These are phyloP conservation scores for Huntiella omanensis DNA, from an alignment of 2,329 filamentous ascomycete genomes.

Conservation along the genomic window DNA sequence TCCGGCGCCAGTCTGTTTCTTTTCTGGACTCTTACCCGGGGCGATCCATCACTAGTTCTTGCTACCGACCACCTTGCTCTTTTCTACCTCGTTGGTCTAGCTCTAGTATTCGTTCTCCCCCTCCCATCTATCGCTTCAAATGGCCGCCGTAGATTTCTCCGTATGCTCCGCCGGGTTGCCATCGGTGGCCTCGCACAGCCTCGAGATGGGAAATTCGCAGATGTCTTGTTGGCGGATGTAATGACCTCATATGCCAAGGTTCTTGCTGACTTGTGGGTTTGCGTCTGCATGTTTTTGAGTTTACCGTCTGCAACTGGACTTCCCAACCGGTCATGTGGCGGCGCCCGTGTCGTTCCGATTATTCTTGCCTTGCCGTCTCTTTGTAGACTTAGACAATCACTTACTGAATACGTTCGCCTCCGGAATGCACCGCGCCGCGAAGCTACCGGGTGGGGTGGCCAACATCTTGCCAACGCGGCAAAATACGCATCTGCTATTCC, in stretches of 20 bases:
- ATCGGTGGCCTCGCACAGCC: constrained; percentile 74
- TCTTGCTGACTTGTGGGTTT: constrained; percentile 73
- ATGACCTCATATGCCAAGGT: constrained; percentile 90
- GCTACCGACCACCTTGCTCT: constrained; percentile 75
- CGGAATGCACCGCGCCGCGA: constrained; percentile 35
- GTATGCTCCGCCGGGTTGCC: constrained; percentile 57
- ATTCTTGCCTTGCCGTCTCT: constrained; percentile 67
- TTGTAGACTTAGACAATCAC: constrained; percentile 78
- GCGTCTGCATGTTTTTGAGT: constrained; percentile 69
- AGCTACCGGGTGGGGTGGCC: constrained; percentile 53
- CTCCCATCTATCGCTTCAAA: constrained; percentile 46
- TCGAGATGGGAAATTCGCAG: constrained; percentile 82
- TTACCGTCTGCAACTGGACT: constrained; percentile 56
- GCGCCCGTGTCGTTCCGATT: constrained; percentile 59
- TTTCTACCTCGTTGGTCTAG: constrained; percentile 55
- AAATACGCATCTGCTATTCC: constrained; percentile 94
- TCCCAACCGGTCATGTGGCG: constrained; percentile 68
- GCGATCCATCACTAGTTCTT: constrained; percentile 48
- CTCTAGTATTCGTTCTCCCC: constrained; percentile 54
- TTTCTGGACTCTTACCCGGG: constrained; percentile 70
- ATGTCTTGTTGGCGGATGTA: constrained; percentile 75
- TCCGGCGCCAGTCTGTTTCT: constrained; percentile 52
- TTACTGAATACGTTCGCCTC: constrained; percentile 71
- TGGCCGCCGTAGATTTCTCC: constrained; percentile 58
- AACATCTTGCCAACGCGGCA: constrained; percentile 79